These are phyloP conservation scores for Kodamaea fungicola DNA, from an alignment of 1,139 yeast genomes.

Conservation along the genomic window DNA sequence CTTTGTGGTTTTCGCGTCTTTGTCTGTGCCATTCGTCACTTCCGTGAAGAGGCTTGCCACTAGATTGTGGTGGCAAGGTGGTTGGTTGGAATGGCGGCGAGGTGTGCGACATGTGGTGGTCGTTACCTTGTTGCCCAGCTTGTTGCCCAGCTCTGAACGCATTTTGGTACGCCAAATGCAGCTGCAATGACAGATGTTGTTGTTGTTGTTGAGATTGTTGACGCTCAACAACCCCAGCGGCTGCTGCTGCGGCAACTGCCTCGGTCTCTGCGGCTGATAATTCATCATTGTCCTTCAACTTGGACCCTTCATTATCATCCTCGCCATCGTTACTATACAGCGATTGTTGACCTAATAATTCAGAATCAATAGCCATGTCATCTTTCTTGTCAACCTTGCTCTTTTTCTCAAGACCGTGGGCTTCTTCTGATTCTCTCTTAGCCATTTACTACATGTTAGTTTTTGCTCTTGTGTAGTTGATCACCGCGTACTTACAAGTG, in stretches of 20 bases:
- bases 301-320: slow-evolving; percentile 11
- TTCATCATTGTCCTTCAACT: slow-evolving; percentile 17
- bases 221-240: slow-evolving; percentile 9
- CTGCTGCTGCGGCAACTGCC: slow-evolving; percentile 26
- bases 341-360: slow-evolving; percentile 44
- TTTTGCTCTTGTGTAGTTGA: background rate
- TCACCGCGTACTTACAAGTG: slow-evolving; percentile 3
- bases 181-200: slow-evolving; percentile 22
- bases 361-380: slow-evolving; percentile 46
- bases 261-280: slow-evolving; percentile 32
- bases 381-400: slow-evolving; percentile 29
- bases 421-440: slow-evolving; percentile 28
- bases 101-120: slow-evolving; percentile 8
- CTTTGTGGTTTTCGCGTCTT: slow-evolving; percentile 90
- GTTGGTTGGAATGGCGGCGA: slow-evolving; percentile 26
- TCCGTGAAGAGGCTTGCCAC: slow-evolving; percentile 54
- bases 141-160: slow-evolving; percentile 25
- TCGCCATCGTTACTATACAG: slow-evolving; percentile 22
- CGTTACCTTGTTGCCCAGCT: slow-evolving; percentile 12
- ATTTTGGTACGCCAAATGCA: slow-evolving; percentile 29
- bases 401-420: slow-evolving; percentile 21
- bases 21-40: slow-evolving; percentile 85
- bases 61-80: slow-evolving; percentile 31
- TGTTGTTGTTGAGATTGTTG: slow-evolving; percentile 18
- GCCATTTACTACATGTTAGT: slow-evolving; percentile 16